A percentile compares a stretch with the other conserved stretches of the same genome.
These are phyloP conservation scores for Yarrowia divulgata DNA, from an alignment of 805 yeast species.

Conservation along the genomic window DNA sequence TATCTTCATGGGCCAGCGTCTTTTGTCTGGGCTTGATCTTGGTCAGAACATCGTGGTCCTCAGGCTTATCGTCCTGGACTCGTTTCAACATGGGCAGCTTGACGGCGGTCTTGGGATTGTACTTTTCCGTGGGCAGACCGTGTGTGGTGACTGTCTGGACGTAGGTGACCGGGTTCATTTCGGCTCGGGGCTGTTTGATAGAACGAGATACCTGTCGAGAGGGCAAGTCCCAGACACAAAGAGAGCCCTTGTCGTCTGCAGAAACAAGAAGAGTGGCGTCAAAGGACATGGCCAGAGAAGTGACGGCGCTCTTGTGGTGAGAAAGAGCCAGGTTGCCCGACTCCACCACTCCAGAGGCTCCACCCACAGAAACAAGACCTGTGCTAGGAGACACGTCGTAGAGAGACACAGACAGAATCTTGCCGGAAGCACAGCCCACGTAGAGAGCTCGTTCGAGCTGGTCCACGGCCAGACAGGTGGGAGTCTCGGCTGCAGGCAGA, in stretches of 20 bases:
- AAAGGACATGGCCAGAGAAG: slow-evolving; percentile 65
- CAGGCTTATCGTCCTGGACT: slow-evolving; percentile 28
- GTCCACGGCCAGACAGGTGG: slow-evolving; percentile 69
- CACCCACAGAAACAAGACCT: slow-evolving; percentile 66
- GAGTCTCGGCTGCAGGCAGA: slow-evolving; percentile 57
- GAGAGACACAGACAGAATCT: slow-evolving; percentile 63
- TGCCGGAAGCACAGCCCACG: slow-evolving; percentile 71
- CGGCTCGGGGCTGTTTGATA: slow-evolving; percentile 43
- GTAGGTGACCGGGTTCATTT: slow-evolving; percentile 43
- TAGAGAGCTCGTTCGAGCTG: slow-evolving; percentile 80
- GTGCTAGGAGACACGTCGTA: slow-evolving; percentile 52
- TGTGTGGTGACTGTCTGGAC: slow-evolving; percentile 25
- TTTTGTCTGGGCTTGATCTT: slow-evolving; percentile 2
- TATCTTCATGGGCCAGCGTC: not conserved
- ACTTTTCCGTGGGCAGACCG: slow-evolving; percentile 33
- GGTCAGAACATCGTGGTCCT: slow-evolving; percentile 13
- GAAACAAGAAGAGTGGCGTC: slow-evolving; percentile 78
- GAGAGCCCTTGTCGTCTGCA: slow-evolving; percentile 77
- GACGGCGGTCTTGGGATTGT: slow-evolving; percentile 38
- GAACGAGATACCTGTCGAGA: slow-evolving; percentile 49
- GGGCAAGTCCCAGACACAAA: slow-evolving; percentile 68
- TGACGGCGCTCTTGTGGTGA: slow-evolving; percentile 53
- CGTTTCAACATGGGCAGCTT: slow-evolving; percentile 37
- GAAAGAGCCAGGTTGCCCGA: slow-evolving; percentile 41
- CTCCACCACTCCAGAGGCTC: slow-evolving; percentile 50